phyloP scores from a whole-genome alignment of 768 basidiomycete genomes.

The Boletus edulis region DNA sequence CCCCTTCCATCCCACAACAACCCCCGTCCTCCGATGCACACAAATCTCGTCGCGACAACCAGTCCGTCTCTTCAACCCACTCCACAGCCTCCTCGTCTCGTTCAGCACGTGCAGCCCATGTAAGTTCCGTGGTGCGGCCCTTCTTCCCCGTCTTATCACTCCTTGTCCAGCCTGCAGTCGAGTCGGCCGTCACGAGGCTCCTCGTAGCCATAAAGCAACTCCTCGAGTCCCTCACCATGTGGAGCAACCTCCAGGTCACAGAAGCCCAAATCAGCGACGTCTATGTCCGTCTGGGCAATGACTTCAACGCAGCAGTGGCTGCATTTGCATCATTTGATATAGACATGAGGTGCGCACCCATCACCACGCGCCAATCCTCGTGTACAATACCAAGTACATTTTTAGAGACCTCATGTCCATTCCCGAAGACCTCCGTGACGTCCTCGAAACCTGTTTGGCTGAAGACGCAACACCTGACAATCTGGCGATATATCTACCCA shows the following conservation, averaged over 20 bases:
- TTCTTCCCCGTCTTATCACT: slow-evolving; percentile 1
- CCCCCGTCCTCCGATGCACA: slow-evolving; percentile 32
- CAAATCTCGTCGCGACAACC: slow-evolving; percentile 51
- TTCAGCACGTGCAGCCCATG: slow-evolving; percentile 22
- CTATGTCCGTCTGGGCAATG: slow-evolving; percentile 94
- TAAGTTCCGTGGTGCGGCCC: slow-evolving; percentile 7
- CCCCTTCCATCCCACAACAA: slow-evolving; percentile 14
- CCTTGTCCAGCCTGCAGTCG: slow-evolving; percentile 64
- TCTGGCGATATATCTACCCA: slow-evolving; percentile 86
- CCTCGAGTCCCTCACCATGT: slow-evolving; percentile 84
- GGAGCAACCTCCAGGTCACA: slow-evolving; percentile 70
- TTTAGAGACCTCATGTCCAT: slow-evolving; percentile 82
- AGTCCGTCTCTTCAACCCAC: slow-evolving; percentile 48
- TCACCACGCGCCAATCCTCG: slow-evolving; percentile 13
- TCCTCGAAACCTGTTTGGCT: slow-evolving; percentile 88
- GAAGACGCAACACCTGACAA: slow-evolving; percentile 87
- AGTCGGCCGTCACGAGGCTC: slow-evolving; percentile 88
- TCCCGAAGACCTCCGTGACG: slow-evolving; percentile 82
- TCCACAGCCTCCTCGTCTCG: slow-evolving; percentile 33
- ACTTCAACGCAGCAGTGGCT: slow-evolving; percentile 91
- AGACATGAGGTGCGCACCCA: slow-evolving; percentile 79
- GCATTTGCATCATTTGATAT: slow-evolving; percentile 86
- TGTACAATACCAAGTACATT: slow-evolving; percentile 14
- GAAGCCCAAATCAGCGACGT: slow-evolving; percentile 92
- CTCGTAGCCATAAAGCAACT: slow-evolving; percentile 94